Base-by-base conservation (phyloP, 2,329 filamentous ascomycete genomes). In the Epichloe glyceriae region DNA sequence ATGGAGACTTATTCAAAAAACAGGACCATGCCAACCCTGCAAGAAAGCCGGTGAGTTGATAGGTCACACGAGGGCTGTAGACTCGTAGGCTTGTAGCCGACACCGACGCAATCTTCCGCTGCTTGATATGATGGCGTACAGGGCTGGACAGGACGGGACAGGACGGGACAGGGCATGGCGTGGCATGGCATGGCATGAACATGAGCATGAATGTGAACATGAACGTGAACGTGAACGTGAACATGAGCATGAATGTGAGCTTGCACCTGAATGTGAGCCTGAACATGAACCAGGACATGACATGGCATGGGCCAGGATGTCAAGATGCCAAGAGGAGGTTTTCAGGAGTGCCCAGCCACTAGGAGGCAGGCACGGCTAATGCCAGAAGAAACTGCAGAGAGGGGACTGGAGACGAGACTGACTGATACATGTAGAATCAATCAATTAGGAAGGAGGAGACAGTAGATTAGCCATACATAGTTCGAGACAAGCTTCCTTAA, bases 31-130 rank as follows among this genome's bases (percentile, higher is more conserved):
- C 40, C 39, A 43, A 50, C 47, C 43, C 47, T 53, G 48, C 44
- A 45, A n/a, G n/a, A n/a, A n/a, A 35, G 48, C 41, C 44, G 52
- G 46, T 45, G 52, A 48, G 49, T 53, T 50, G 15, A 49, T n/a
- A 37, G 7, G 52, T 51, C 5, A 45, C 52, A 53, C 52, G 30
- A 48, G 44, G 38, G 43, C 19, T 38, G 45, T 38, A 40, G 20
- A 11, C 2, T 10, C 35, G 39, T 20, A 39, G 15, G 48, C 38
- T 37, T 33, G 47, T 40, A 37, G 48, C 43, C 38, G 48, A 49
- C 34, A 44, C 19, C 42, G 37, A 47, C 45, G 49, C 49, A 51
- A 46, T 49, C 42, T 49, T 49, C 49, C 49, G 49, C 45, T 26
- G 49, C 12, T 45, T 30, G 33, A 34, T 50, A 44, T 30, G 44